These are phyloP conservation scores for Lipomyces yamadae DNA, from an alignment of 805 yeast genomes.

Conservation along the genomic window DNA sequence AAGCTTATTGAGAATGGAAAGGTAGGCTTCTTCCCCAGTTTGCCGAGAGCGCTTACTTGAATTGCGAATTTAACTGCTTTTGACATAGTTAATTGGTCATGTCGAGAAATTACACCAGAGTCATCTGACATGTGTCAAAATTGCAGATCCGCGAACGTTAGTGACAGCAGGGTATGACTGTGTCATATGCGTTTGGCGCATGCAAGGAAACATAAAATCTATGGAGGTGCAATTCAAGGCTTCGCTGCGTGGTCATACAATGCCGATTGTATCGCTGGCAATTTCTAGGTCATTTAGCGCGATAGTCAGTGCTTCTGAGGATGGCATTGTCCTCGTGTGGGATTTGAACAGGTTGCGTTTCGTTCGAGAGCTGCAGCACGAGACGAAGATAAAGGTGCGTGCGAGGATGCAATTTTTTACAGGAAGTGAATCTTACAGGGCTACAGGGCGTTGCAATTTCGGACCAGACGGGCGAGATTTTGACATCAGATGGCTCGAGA, in stretches of 20 bases:
- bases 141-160: slow-evolving; percentile 35
- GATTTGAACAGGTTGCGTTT: slow-evolving; percentile 60
- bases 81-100: slow-evolving; percentile 30
- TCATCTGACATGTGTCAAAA: slow-evolving; percentile 31
- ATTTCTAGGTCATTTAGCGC: slow-evolving; percentile 59
- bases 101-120: slow-evolving; percentile 35
- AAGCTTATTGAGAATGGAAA: slow-evolving; percentile 37
- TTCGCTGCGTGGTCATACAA: slow-evolving; percentile 63
- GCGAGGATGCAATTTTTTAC: background rate
- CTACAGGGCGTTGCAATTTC: slow-evolving; percentile 35
- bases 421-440: background rate
- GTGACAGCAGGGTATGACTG: slow-evolving; percentile 37
- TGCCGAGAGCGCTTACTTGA: too few relatives aligned
- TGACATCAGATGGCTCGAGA: slow-evolving; percentile 24
- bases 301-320: slow-evolving; percentile 58
- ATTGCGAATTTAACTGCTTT: background rate
- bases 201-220: slow-evolving; percentile 30
- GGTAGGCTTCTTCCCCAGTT: slow-evolving; percentile 6
- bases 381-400: slow-evolving; percentile 20
- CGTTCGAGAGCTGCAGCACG: slow-evolving; percentile 48
- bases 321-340: slow-evolving; percentile 67
- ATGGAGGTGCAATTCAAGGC: slow-evolving; percentile 35
- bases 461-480: slow-evolving; percentile 40
- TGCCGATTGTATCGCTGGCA: slow-evolving; percentile 53
- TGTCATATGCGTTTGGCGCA: slow-evolving; percentile 49